These are phyloP conservation scores for Saccharomyces hybrid DNA, from an alignment of 1,139 yeast species.

Conservation along the genomic window DNA sequence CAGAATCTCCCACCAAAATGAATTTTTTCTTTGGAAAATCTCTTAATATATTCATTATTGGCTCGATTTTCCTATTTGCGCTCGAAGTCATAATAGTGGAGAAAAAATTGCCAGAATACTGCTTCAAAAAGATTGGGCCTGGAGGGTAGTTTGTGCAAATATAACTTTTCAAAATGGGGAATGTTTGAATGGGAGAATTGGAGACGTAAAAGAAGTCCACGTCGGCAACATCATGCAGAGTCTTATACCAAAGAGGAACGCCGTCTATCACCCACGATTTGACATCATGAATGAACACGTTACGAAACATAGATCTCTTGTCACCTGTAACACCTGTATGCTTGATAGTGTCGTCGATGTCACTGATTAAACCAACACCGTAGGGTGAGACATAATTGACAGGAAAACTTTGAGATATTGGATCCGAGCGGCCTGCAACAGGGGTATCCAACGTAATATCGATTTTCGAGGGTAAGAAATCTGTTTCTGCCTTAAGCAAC, in stretches of 20 bases:
- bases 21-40: slow-evolving; percentile 78
- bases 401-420: slow-evolving; percentile 11
- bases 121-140: slow-evolving; percentile 74
- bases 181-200: slow-evolving; percentile 90
- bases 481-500: slow-evolving; percentile 41
- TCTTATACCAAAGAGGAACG: slow-evolving; percentile 62
- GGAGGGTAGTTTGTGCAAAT: slow-evolving; percentile 53
- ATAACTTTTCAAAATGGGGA: slow-evolving; percentile 55
- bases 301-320: slow-evolving; percentile 71
- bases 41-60: slow-evolving; percentile 51
- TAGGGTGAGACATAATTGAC: slow-evolving; percentile 10
- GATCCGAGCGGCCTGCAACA: slow-evolving; percentile 9
- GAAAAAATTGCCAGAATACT: slow-evolving; percentile 71
- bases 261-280: slow-evolving; percentile 64
- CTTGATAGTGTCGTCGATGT: slow-evolving; percentile 91
- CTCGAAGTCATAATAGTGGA: slow-evolving; percentile 83
- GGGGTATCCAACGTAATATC: slow-evolving; percentile 24
- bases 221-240: slow-evolving; percentile 36
- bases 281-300: slow-evolving; percentile 61
- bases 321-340: slow-evolving; percentile 86
- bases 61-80: slow-evolving; percentile 64
- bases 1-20: slow-evolving; percentile 87
- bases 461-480: slow-evolving; percentile 49
- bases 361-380: slow-evolving; percentile 73
- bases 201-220: slow-evolving; percentile 84